Base-by-base conservation (phyloP, 2,329 filamentous ascomycete species). In the Phoma herbarum region DNA sequence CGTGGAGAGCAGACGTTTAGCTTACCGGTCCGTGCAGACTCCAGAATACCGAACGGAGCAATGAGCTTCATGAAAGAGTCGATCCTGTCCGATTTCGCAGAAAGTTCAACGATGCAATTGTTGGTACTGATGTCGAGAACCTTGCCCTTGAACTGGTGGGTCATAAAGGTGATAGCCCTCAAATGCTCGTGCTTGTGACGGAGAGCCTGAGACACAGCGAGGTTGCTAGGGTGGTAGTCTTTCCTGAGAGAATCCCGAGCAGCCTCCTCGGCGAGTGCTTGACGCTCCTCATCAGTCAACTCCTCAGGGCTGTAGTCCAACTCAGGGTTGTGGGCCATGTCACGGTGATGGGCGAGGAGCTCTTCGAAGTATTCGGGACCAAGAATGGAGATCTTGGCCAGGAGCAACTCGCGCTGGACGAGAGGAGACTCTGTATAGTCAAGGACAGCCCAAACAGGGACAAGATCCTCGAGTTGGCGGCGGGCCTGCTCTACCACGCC, bases 321-420 rank as follows among this genome's bases (percentile, higher is more conserved):
- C 20, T 67, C 37, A 3, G 82, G 73, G 57, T 68, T 80, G 22
- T 83, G 82, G 11, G 86, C 88, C 78, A 98, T 96, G 81, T 98
- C 95, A 59, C 93, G 89, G 80, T 99, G 95, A 79, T 99, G 95
- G 54, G 92, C 90, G 66, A 97, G 88, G 56, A 99, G 86, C 81
- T 99, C 95, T 81, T 98, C 94, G 71, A 97, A 99, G 81, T 97
- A 97, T 83, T 99, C 95, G 6, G 95, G 95, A 0, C 95, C 95
- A 35, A 99, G 86, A 61, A 96, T 97, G 78, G 94, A 96, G 80
- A 99, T 87, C 84, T 99, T 99, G 71, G 95, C 94, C 35, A 99
- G 87, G 9, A 99, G 86, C 28, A 99, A 85, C 80, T 99, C 95
- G 63, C 95, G 90, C 85, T 99, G 95, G 20, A 99, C 95, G 23